These are phyloP conservation scores for Trichoderma sp. DNA, from an alignment of 2,329 filamentous ascomycete genomes.

Conservation along the genomic window DNA sequence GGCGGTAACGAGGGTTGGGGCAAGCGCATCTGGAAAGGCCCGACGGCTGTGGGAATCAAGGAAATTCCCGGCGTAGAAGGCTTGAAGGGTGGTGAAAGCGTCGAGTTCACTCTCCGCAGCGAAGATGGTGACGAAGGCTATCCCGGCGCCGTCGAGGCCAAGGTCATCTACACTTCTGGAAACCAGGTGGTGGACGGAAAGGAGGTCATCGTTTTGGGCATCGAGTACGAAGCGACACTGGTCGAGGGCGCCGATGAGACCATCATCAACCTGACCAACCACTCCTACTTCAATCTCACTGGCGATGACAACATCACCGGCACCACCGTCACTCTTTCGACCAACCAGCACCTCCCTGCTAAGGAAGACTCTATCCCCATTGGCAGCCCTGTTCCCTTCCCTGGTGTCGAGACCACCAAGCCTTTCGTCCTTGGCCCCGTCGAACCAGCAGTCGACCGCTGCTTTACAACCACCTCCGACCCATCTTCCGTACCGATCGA, in stretches of 20 bases:
- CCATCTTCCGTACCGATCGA: slow-evolving; percentile 61
- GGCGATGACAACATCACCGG: slow-evolving; percentile 53
- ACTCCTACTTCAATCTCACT: slow-evolving; percentile 74
- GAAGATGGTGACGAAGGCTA: slow-evolving; percentile 85
- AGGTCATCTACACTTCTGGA: slow-evolving; percentile 74
- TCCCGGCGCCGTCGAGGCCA: slow-evolving; percentile 78
- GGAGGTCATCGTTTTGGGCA: slow-evolving; percentile 69
- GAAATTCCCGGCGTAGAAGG: slow-evolving; percentile 50
- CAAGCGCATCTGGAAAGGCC: slow-evolving; percentile 73
- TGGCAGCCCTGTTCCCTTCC: slow-evolving; percentile 61
- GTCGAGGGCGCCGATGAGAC: slow-evolving; percentile 82
- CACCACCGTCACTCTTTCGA: slow-evolving; percentile 65
- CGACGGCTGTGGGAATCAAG: slow-evolving; percentile 55
- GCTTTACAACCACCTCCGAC: slow-evolving; percentile 74
- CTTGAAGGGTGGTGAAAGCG: slow-evolving; percentile 61
- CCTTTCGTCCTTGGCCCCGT: slow-evolving; percentile 70
- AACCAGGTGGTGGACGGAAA: slow-evolving; percentile 62
- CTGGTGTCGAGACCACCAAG: slow-evolving; percentile 62
- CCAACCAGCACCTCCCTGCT: slow-evolving; percentile 67
- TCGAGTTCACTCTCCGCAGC: slow-evolving; percentile 66
- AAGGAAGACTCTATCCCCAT: slow-evolving; percentile 73
- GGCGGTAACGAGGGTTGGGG: slow-evolving; percentile 77
- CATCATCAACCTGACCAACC: slow-evolving; percentile 89
- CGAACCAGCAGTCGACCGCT: slow-evolving; percentile 81
- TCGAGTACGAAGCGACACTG: slow-evolving; percentile 88